Conservation (phyloP, 2,329 filamentous ascomycete species). For the Albophoma yamanashiensis region DNA sequence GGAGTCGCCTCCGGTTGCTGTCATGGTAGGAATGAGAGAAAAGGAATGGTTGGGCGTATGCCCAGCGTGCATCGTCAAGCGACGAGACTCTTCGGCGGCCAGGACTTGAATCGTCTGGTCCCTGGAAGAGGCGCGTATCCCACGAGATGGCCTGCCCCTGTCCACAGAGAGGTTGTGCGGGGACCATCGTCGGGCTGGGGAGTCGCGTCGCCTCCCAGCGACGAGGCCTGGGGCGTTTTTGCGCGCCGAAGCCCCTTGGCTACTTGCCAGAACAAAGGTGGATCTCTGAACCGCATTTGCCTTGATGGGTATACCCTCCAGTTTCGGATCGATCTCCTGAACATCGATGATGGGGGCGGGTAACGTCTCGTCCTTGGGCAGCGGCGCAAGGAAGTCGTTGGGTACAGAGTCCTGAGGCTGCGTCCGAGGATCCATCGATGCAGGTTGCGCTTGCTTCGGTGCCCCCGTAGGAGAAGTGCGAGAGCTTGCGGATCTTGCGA, state of each 20-base stretch:
- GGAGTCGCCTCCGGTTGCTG: slow-evolving; percentile 24
- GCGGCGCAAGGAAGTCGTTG: slow-evolving; percentile 24
- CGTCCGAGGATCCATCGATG: slow-evolving; percentile 33
- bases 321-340: slow-evolving; percentile 42
- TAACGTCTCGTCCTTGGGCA: slow-evolving; percentile 17
- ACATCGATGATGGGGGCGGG: slow-evolving; percentile 43
- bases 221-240: slow-evolving; percentile 7
- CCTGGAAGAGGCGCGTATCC: slow-evolving; percentile 20
- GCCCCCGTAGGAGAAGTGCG: slow-evolving; percentile 21
- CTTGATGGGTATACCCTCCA: slow-evolving; percentile 50
- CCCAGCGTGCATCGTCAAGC: slow-evolving; percentile 51
- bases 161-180: slow-evolving; percentile 1
- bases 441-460: slow-evolving; percentile 24
- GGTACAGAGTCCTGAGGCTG: slow-evolving; percentile 24
- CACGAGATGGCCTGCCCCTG: slow-evolving; percentile 6
- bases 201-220: background rate
- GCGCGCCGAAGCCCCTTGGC: slow-evolving; percentile 16
- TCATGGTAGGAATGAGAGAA: slow-evolving; percentile 35
- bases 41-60: slow-evolving; percentile 53
- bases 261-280: slow-evolving; percentile 34
- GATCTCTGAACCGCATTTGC: slow-evolving; percentile 39
- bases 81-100: slow-evolving; percentile 34
- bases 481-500: slow-evolving; percentile 18
- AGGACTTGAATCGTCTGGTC: slow-evolving; percentile 35
- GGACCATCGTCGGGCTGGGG: background rate